A percentile compares a stretch with the other conserved stretches of the same genome.
Conservation (phyloP, 2,329 filamentous ascomycete genomes). For the Incumbomyces lentus region DNA sequence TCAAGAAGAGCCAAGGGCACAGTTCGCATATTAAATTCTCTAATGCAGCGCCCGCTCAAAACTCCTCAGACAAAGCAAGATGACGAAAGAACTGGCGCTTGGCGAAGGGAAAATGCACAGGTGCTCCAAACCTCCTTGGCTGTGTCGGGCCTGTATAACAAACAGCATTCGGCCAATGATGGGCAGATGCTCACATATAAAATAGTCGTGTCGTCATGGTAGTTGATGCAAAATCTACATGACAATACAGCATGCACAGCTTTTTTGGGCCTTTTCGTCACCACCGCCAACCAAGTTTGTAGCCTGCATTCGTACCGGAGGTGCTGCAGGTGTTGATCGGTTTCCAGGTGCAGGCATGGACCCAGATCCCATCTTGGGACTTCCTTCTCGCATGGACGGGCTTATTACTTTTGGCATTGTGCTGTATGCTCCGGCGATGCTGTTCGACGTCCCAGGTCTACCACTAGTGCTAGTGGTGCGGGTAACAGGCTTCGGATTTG, state of each 20-base stretch:
- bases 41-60: too few species aligned
- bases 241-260: conserved; percentile 62
- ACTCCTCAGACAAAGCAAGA: not conserved
- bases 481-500: conserved; percentile 23
- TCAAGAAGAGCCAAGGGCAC: too few species aligned
- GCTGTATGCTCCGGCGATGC: conserved; percentile 35
- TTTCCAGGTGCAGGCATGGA: conserved; percentile 28
- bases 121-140: not conserved
- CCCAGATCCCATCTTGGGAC: conserved; percentile 13
- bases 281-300: conserved; percentile 41
- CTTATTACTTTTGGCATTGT: conserved; percentile 39
- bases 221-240: conserved; percentile 46
- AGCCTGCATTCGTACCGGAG: conserved; percentile 26
- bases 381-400: conserved; percentile 22
- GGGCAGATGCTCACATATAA: conserved; percentile 11
- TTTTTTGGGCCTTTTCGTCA: conserved; percentile 45
- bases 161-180: not conserved
- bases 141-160: not conserved
- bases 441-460: conserved; percentile 31
- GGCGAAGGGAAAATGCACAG: not conserved
- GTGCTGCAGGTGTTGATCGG: conserved; percentile 29
- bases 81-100: not conserved
- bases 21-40: too few species aligned
- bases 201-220: not conserved
- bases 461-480: conserved; percentile 22